Evolutionary conservation across 2,329 filamentous ascomycete genomes (phyloP).

Genomic region (Calycina herbarum): DNA sequence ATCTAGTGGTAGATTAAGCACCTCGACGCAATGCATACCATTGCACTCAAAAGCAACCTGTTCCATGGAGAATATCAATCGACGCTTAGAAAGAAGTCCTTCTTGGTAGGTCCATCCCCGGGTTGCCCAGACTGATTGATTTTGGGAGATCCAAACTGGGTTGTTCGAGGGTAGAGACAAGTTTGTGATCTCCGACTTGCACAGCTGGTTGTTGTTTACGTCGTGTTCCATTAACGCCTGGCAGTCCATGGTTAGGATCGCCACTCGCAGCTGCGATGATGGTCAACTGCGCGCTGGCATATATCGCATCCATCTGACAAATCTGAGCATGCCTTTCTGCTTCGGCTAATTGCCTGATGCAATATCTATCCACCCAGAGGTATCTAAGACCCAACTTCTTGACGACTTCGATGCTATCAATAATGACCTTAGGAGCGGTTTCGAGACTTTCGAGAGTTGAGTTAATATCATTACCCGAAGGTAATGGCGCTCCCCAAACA

Average conservation of each 20-base stretch:
- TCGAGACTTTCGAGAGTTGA: rapidly evolving
- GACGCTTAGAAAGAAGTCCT: conserved; percentile 31
- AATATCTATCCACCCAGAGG: conserved; percentile 37
- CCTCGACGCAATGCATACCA: neutral
- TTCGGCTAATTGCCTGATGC: conserved; percentile 30
- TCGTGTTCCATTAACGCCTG: conserved; percentile 22
- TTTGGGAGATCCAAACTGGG: neutral
- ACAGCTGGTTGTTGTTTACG: conserved; percentile 6
- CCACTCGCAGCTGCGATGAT: conserved; percentile 28
- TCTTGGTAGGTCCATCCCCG: conserved; percentile 42
- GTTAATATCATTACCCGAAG: too few species aligned
- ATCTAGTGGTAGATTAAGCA: neutral
- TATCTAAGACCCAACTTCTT: conserved; percentile 27
- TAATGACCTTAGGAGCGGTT: conserved; percentile 8
- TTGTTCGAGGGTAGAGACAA: conserved; percentile 5
- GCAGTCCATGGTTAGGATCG: conserved; percentile 25
- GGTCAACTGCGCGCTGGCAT: conserved; percentile 25
- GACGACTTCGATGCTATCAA: conserved; percentile 28
- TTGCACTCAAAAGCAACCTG: conserved; percentile 32
- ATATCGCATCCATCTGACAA: conserved; percentile 31
- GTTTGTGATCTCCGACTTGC: conserved; percentile 7
- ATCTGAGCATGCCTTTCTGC: conserved; percentile 17
- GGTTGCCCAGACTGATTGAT: conserved; percentile 18
- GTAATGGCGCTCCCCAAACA: neutral
- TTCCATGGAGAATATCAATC: conserved; percentile 36